Evolutionary conservation across 139 green algal genomes (phyloP).

Genomic region (Dunaliella primolecta): DNA sequence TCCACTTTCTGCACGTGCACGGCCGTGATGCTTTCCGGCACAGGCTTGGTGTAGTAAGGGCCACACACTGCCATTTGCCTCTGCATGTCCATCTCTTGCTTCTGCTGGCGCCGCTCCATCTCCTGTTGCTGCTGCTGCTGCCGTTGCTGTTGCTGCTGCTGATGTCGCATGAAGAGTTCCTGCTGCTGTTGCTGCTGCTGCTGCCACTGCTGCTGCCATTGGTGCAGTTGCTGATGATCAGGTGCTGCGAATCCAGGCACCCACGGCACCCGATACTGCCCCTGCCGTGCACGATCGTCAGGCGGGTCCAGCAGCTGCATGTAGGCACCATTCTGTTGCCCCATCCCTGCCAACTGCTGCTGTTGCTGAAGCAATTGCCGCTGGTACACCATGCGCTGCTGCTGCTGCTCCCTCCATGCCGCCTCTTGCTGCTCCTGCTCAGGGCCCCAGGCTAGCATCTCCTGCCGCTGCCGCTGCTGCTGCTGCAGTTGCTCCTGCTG

Average conservation of each 20-base stretch:
- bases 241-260: background rate
- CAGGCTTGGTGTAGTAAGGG: conserved; percentile 39
- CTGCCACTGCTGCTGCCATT: background rate
- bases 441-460: background rate
- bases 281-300: too few species aligned
- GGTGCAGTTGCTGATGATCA: background rate
- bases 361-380: background rate
- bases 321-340: too few species aligned
- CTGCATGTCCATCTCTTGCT: background rate
- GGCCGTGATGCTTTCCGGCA: conserved; percentile 30
- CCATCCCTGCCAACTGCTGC: too few species aligned
- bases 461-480: background rate
- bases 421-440: background rate
- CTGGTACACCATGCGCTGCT: background rate
- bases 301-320: too few species aligned
- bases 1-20: conserved; percentile 26
- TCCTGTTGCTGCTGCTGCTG: background rate
- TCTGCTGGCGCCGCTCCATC: background rate
- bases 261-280: background rate
- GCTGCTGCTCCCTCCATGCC: background rate
- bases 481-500: background rate
- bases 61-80: conserved; percentile 11
- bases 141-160: background rate
- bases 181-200: background rate
- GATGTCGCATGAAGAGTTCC: too few species aligned